Conservation (phyloP, 768 basidiomycete genomes). For the Mycena amicta region DNA sequence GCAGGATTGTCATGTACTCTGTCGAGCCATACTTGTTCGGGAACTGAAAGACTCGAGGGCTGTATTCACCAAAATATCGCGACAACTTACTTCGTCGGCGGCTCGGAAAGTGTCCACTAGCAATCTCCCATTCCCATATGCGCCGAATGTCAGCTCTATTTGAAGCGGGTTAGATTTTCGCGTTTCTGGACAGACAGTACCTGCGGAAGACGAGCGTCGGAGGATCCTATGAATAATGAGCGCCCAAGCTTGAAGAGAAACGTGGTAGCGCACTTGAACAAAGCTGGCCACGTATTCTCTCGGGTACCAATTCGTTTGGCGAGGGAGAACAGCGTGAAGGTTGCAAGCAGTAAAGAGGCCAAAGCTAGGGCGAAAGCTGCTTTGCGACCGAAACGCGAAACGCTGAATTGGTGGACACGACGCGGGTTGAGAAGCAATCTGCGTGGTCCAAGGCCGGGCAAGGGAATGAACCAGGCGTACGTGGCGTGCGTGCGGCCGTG, state of each 20-base stretch:
- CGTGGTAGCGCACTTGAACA: neutral
- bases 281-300: slow-evolving; percentile 21
- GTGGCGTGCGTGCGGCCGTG: slow-evolving; percentile 48
- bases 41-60: slow-evolving; percentile 50
- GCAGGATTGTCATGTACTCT: slow-evolving; percentile 69
- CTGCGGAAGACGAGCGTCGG: slow-evolving; percentile 55
- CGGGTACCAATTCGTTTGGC: slow-evolving; percentile 17
- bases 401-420: slow-evolving; percentile 58
- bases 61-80: neutral
- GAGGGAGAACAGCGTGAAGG: slow-evolving; percentile 6
- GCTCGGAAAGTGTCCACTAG: slow-evolving; percentile 93
- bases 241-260: neutral
- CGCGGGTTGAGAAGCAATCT: slow-evolving; percentile 61
- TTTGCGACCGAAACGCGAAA: slow-evolving; percentile 59
- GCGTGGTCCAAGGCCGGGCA: slow-evolving; percentile 61
- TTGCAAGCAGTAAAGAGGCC: slow-evolving; percentile 27
- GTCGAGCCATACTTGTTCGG: slow-evolving; percentile 64
- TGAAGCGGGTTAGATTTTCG: too few species aligned
- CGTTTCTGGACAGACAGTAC: too few species aligned
- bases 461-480: slow-evolving; percentile 60
- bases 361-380: slow-evolving; percentile 29
- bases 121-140: slow-evolving; percentile 96
- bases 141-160: slow-evolving; percentile 84
- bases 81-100: slow-evolving; percentile 64
- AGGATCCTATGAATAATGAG: slow-evolving; percentile 4